Conservation (phyloP, 176 grass and related monocot species). For the Aegilops speltoides region DNA sequence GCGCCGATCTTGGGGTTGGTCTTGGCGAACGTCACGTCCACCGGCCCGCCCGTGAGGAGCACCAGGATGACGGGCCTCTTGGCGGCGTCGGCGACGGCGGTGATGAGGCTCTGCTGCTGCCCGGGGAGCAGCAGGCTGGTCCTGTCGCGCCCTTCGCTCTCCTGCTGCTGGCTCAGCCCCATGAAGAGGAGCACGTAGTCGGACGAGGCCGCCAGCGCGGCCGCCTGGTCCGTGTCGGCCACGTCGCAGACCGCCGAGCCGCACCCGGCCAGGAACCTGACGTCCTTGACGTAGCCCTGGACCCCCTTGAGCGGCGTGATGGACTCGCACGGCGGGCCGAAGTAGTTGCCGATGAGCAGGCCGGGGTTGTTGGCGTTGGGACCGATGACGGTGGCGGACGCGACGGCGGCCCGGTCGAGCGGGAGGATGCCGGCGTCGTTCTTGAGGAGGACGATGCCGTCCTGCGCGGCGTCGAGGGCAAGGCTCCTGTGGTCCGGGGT, state of each 20-base stretch:
- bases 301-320: slow-evolving; percentile 37
- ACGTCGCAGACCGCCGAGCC: background rate
- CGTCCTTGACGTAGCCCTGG: slow-evolving; percentile 13
- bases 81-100: slow-evolving; percentile 41
- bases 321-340: slow-evolving; percentile 53
- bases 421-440: slow-evolving; percentile 45
- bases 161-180: slow-evolving; percentile 58
- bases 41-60: slow-evolving; percentile 59
- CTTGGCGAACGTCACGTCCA: slow-evolving; percentile 70
- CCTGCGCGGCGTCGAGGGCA: slow-evolving; percentile 62
- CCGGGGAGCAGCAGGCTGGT: slow-evolving; percentile 57
- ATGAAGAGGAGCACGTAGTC: slow-evolving; percentile 59
- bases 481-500: slow-evolving; percentile 47
- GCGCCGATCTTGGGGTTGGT: slow-evolving; percentile 42
- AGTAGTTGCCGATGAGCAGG: slow-evolving; percentile 61
- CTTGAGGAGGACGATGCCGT: slow-evolving; percentile 87
- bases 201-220: background rate
- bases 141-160: slow-evolving; percentile 64
- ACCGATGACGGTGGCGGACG: slow-evolving; percentile 51
- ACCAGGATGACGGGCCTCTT: slow-evolving; percentile 59
- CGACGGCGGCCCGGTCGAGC: slow-evolving; percentile 1
- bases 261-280: slow-evolving; percentile 49
- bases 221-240: slow-evolving; percentile 13
- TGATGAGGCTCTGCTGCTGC: slow-evolving; percentile 60
- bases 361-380: slow-evolving; percentile 53